Base-by-base conservation (phyloP, 31 red algal species). In the Endocladia muricata region DNA sequence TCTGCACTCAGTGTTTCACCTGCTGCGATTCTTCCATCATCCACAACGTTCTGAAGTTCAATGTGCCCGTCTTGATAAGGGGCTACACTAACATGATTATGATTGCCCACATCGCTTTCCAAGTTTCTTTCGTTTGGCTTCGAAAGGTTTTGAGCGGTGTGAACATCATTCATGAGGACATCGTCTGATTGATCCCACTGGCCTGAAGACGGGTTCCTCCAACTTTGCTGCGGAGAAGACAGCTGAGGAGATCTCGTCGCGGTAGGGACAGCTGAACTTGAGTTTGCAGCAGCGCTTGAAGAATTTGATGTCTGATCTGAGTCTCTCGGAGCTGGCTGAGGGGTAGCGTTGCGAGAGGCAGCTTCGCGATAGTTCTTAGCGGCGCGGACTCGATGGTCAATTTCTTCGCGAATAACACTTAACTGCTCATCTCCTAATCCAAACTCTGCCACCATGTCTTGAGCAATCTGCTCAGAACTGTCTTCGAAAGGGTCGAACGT, bases 401-500 rank as follows among this genome's bases (percentile, higher is more conserved):
- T 95, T 43, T 92, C 92, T 55, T 84, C 85, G 9, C 75, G 61
- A 47, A 99, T 91, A 17, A 74, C 82, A 70, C 85, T 70, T n/a
- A 85, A 35, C 52, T 99, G 83, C 34, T 84, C 70, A 28, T 44
- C 44, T 3, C 86, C 81, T 41, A 99, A 77, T 30, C 79, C 65
- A 63, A 99, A 91, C 48, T 99, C 97, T 32, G 82, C 39, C 19
- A 94, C 93, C 88, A 99, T 93, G 82, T 99, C 97, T 37, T 88
- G 77, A 3, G 97, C 93, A 54, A 99, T 82, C 29, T 93, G 73
- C 26, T 91, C 54, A 49, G 90, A 49, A 55, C 60, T 86, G 60
- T 99, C 97, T 32, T 79, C 82, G 70, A 80, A 75, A 7, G 97
- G 97, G 78, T 99, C 85, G 70, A 95, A 96, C 4, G 79, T 74